Evolutionary conservation across 371 early-diverging fungal species (phyloP).

Genomic region (Umbelopsis sp.): DNA sequence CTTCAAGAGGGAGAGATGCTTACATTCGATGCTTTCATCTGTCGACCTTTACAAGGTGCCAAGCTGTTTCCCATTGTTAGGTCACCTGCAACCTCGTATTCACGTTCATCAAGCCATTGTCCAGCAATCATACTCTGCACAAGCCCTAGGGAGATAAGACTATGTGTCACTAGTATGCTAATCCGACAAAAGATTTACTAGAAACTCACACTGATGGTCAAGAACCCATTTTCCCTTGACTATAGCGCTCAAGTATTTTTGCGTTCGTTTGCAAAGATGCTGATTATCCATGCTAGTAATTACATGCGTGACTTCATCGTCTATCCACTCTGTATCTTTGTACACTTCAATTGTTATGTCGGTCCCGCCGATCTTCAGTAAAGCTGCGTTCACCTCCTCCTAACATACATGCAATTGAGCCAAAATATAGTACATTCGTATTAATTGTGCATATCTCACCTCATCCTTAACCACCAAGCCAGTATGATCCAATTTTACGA

Average conservation of each 20-base stretch:
- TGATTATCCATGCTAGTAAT: constrained; percentile 4
- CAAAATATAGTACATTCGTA: background rate
- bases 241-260: constrained; percentile 1
- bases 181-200: too few relatives aligned
- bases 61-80: background rate
- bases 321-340: background rate
- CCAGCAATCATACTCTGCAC: background rate
- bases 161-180: background rate
- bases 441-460: background rate
- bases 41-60: background rate
- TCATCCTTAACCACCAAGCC: background rate
- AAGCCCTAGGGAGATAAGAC: background rate
- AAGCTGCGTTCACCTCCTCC: background rate
- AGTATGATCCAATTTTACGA: background rate
- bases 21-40: background rate
- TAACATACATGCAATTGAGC: background rate
- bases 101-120: constrained; percentile 11
- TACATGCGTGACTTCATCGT: constrained; percentile 4
- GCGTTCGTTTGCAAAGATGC: constrained; percentile 9
- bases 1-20: background rate
- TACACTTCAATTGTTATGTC: constrained; percentile 15
- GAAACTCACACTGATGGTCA: background rate
- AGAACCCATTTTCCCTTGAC: constrained; percentile 6
- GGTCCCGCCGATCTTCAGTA: background rate
- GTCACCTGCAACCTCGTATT: constrained; percentile 2